Evolutionary conservation across 495 filamentous ascomycete genomes (phyloP).

Genomic region (Melanomma pulvis-pyrius): DNA sequence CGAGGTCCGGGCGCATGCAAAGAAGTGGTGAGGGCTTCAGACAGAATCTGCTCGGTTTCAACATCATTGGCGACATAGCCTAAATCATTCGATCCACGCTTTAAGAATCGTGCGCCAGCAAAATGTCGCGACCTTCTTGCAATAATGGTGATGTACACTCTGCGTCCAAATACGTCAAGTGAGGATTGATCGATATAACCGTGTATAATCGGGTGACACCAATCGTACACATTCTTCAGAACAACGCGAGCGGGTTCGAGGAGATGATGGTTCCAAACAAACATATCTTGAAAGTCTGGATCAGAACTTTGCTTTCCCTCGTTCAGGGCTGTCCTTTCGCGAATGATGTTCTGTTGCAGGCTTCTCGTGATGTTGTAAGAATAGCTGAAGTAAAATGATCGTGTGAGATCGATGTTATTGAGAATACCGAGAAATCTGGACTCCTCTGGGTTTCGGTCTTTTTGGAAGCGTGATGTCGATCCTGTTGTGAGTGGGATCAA

Average conservation of each 20-base stretch:
- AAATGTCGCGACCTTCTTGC: slow-evolving; percentile 91
- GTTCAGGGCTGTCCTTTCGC: slow-evolving; percentile 69
- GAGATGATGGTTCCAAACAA: slow-evolving; percentile 94
- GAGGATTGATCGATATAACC: slow-evolving; percentile 84
- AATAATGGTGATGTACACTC: slow-evolving; percentile 89
- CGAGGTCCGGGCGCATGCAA: slow-evolving; percentile 90
- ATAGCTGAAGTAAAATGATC: slow-evolving; percentile 98
- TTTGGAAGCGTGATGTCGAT: slow-evolving; percentile 64
- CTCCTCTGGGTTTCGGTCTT: slow-evolving; percentile 86
- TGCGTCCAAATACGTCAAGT: slow-evolving; percentile 59
- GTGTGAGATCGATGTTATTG: slow-evolving; percentile 83
- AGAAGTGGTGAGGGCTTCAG: slow-evolving; percentile 88
- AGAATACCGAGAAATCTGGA: slow-evolving; percentile 84
- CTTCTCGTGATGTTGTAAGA: slow-evolving; percentile 95
- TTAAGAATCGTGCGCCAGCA: slow-evolving; percentile 91
- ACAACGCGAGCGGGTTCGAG: slow-evolving; percentile 70
- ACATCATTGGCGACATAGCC: slow-evolving; percentile 99
- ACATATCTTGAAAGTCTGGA: slow-evolving; percentile 85
- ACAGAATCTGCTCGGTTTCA: slow-evolving; percentile 98
- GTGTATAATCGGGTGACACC: slow-evolving; percentile 95
- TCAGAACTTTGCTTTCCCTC: slow-evolving; percentile 62
- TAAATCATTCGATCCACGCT: slow-evolving; percentile 91
- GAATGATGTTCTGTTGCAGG: slow-evolving; percentile 87
- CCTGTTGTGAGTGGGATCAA: slow-evolving; percentile 78
- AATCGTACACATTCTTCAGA: slow-evolving; percentile 83